These are phyloP conservation scores for Vigna radiata DNA, from an alignment of 306 rosid species.

Conservation along the genomic window DNA sequence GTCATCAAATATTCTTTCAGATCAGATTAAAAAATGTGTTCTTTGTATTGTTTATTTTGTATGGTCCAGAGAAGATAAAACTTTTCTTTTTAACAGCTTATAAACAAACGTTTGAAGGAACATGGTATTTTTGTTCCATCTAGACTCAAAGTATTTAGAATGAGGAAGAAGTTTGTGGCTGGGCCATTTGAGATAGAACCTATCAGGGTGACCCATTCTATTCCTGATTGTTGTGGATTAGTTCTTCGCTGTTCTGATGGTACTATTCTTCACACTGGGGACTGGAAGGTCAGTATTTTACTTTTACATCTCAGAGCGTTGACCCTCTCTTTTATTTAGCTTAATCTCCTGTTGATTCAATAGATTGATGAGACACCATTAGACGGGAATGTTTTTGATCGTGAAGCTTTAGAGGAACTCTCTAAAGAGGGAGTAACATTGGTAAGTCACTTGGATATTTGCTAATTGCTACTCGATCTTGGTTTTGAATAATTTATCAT, in stretches of 20 bases:
- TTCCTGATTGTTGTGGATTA: slow-evolving; percentile 26
- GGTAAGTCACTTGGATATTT: slow-evolving; percentile 23
- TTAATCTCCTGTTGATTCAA: slow-evolving; percentile 16
- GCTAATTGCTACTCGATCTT: not conserved
- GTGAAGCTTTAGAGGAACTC: slow-evolving; percentile 23
- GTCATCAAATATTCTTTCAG: not conserved
- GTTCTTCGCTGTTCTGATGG: slow-evolving; percentile 29
- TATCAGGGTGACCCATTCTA: slow-evolving; percentile 28
- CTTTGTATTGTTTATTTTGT: not conserved
- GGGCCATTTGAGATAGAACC: slow-evolving; percentile 26
- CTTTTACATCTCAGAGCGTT: not conserved
- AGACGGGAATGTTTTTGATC: slow-evolving; percentile 22
- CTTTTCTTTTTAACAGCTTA: slow-evolving; percentile 9
- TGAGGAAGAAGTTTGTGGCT: slow-evolving; percentile 21
- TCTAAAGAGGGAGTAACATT: slow-evolving; percentile 27
- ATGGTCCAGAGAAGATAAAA: not conserved
- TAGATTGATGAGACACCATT: slow-evolving; percentile 22
- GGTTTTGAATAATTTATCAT: not conserved
- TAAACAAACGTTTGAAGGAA: slow-evolving; percentile 11
- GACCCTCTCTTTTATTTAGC: slow-evolving; percentile 4
- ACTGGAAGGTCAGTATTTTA: slow-evolving; percentile 25
- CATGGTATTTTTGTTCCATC: slow-evolving; percentile 30
- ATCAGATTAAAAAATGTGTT: not conserved
- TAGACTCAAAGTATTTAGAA: slow-evolving; percentile 17
- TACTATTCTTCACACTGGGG: slow-evolving; percentile 27